Percentiles rank a stretch among this genome's conserved stretches.
Conservation (phyloP, 108 stramenopile species). For the Discostella stelligeroides region DNA sequence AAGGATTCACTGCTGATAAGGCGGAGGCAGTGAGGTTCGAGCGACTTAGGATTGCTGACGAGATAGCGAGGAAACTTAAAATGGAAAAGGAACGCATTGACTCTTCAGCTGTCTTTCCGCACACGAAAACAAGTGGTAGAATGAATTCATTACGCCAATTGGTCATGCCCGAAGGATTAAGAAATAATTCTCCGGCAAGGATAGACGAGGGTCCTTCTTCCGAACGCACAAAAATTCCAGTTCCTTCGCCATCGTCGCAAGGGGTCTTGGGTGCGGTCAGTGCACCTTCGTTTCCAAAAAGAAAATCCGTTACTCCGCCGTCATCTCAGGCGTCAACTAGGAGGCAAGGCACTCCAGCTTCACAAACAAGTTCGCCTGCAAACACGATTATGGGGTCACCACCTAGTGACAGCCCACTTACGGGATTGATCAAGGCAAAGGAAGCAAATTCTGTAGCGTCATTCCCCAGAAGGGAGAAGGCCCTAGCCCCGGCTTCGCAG, state of each 20-base stretch:
- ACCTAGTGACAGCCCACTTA: slow-evolving; percentile 5
- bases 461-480: slow-evolving; percentile 12
- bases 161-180: slow-evolving; percentile 8
- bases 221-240: background rate
- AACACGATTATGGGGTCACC: background rate
- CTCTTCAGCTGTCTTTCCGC: no score
- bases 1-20: slow-evolving; percentile 12
- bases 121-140: background rate
- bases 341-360: slow-evolving; percentile 16
- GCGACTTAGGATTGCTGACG: slow-evolving; percentile 1
- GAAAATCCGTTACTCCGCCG: background rate
- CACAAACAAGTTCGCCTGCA: slow-evolving; percentile 6
- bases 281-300: slow-evolving; percentile 3
- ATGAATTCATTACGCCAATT: slow-evolving; percentile 5
- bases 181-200: background rate
- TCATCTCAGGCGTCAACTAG: slow-evolving; percentile 6
- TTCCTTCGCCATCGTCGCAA: slow-evolving; percentile 12
- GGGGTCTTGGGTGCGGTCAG: background rate
- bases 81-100: no score
- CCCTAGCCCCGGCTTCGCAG: slow-evolving; percentile 13
- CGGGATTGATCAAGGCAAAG: slow-evolving; percentile 5
- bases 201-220: slow-evolving; percentile 1
- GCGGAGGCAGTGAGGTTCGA: slow-evolving; percentile 11
- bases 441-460: background rate
- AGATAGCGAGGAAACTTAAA: slow-evolving; percentile 4